Percentiles rank a stretch among this genome's conserved stretches.
phyloP scores from a whole-genome alignment of 352 stramenopile species.

The Phytophthora boehmeriae region DNA sequence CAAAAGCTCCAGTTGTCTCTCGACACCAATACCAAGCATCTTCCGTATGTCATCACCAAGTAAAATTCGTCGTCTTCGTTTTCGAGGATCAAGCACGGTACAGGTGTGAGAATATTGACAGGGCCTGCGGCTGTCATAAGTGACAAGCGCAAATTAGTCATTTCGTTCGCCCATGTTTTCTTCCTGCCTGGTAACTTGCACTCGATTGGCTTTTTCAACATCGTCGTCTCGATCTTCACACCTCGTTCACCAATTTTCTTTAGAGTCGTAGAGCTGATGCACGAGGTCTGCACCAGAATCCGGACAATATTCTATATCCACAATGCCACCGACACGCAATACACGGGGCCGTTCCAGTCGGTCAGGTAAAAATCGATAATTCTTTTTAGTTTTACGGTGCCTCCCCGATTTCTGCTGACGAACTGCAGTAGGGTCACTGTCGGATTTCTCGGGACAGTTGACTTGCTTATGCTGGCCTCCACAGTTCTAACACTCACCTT shows the following conservation, averaged over 20 bases:
- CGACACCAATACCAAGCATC: constrained; percentile 9
- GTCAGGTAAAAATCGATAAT: constrained; percentile 11
- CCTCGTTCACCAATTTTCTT: constrained; percentile 6
- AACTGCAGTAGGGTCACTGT: background rate
- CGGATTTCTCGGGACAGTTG: background rate
- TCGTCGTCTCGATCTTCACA: constrained; percentile 1
- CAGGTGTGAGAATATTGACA: constrained; percentile 15
- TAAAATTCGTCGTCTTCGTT: constrained; percentile 11
- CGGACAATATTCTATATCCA: constrained; percentile 12
- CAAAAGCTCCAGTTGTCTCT: constrained; percentile 12
- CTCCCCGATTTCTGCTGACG: constrained; percentile 9
- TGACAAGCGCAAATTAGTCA: constrained; percentile 1
- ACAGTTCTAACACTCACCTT: constrained; percentile 21
- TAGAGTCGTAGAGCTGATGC: constrained; percentile 19
- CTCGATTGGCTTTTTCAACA: constrained; percentile 5
- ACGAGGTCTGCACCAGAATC: constrained; percentile 20
- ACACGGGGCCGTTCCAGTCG: background rate
- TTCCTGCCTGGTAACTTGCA: constrained; percentile 11
- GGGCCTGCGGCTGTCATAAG: constrained; percentile 9
- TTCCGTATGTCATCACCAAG: constrained; percentile 21
- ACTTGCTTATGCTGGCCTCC: constrained; percentile 16
- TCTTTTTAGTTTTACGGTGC: constrained; percentile 14
- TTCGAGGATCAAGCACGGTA: constrained; percentile 14
- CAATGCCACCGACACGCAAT: constrained; percentile 8
- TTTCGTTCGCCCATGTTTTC: constrained; percentile 2